Evolutionary conservation across 805 yeast species (phyloP).

Genomic region (Cyberlindnera lachancei): DNA sequence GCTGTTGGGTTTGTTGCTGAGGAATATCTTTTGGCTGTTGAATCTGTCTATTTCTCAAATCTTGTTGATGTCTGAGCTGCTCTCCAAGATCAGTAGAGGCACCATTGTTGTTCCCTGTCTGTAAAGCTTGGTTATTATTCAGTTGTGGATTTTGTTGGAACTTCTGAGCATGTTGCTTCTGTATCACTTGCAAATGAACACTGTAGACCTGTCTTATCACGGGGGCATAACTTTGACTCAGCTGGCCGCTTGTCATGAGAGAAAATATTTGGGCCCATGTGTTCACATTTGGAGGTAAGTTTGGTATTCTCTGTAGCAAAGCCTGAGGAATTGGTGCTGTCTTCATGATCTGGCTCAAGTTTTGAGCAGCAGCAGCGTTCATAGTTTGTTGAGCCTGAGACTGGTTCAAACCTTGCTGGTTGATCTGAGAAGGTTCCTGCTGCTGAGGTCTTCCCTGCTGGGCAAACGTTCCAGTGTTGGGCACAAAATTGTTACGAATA

Average conservation of each 20-base stretch:
- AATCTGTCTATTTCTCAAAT: slow-evolving; percentile 24
- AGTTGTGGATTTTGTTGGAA: slow-evolving; percentile 8
- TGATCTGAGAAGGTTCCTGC: slow-evolving; percentile 3
- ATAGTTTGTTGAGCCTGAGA: slow-evolving; percentile 4
- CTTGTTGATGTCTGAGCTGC: slow-evolving; percentile 27
- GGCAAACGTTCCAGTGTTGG: slow-evolving; percentile 3
- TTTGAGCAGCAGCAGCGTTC: neutral
- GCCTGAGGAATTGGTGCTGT: slow-evolving; percentile 68
- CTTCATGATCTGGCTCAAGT: slow-evolving; percentile 35
- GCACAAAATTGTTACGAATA: slow-evolving; percentile 3
- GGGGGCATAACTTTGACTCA: slow-evolving; percentile 52
- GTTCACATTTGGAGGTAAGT: slow-evolving; percentile 66
- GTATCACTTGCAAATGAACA: slow-evolving; percentile 53
- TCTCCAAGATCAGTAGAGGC: slow-evolving; percentile 9
- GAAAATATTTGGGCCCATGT: slow-evolving; percentile 79
- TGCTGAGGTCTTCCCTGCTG: slow-evolving; percentile 5
- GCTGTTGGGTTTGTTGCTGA: slow-evolving; percentile 5
- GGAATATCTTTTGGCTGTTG: slow-evolving; percentile 26
- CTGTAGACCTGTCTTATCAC: slow-evolving; percentile 60
- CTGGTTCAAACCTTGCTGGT: slow-evolving; percentile 3
- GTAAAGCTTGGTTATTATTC: slow-evolving; percentile 6
- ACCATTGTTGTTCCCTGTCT: neutral
- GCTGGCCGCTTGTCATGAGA: slow-evolving; percentile 46
- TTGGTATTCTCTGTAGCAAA: slow-evolving; percentile 59
- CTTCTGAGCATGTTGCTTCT: slow-evolving; percentile 36